Conservation (phyloP, 345 rosid genomes). For the Brassica nigra region DNA sequence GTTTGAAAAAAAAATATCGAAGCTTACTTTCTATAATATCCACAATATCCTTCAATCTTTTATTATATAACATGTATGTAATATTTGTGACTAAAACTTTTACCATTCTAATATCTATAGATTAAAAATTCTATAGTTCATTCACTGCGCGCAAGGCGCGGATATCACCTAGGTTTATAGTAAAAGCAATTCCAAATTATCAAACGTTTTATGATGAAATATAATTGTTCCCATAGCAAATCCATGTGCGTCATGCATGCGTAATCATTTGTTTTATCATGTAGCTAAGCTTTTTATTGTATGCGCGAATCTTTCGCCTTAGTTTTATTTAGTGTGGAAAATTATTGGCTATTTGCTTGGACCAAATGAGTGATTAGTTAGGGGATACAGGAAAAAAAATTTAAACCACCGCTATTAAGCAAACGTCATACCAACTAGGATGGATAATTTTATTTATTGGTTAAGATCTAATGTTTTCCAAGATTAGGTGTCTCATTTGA, state of each 20-base stretch:
- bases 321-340: neutral
- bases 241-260: constrained; percentile 34
- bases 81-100: no score
- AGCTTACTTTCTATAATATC: no score
- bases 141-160: no score
- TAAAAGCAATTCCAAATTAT: no score
- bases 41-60: no score
- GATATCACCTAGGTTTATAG: no score
- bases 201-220: no score
- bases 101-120: no score
- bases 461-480: neutral
- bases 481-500: constrained; percentile 30
- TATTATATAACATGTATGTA: no score
- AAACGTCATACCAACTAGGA: constrained; percentile 25
- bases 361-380: constrained; percentile 37
- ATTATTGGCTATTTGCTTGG: constrained; percentile 13
- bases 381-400: constrained; percentile 20
- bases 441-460: constrained; percentile 12
- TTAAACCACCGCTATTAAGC: neutral
- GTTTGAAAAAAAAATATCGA: no score
- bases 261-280: neutral
- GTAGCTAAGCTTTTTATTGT: neutral
- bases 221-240: neutral
- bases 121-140: no score
- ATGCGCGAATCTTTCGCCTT: neutral